Evolutionary conservation across 2,329 filamentous ascomycete genomes (phyloP).

Genomic region (Pseudopithomyces chartarum): DNA sequence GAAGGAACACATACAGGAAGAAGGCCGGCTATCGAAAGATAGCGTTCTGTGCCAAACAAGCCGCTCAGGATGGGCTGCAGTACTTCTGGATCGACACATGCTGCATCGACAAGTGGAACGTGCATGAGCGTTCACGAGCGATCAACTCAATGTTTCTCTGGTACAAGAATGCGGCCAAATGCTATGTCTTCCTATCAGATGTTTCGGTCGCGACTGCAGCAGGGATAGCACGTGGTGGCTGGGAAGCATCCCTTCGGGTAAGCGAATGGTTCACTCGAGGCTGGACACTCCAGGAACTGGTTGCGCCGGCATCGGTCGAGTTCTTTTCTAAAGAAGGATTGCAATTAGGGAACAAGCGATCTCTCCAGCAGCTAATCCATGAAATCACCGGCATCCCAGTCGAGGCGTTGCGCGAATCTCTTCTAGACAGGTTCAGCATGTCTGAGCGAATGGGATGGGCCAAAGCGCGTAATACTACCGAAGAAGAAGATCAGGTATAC

Average conservation of each 20-base stretch:
- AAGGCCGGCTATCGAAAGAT: constrained; percentile 21
- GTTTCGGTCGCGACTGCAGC: constrained; percentile 13
- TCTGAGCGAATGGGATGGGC: constrained; percentile 25
- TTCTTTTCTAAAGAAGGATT: constrained; percentile 16
- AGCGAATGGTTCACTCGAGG: too few species aligned
- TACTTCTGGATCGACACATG: constrained; percentile 16
- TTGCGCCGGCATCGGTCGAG: constrained; percentile 14
- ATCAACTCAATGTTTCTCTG: constrained; percentile 16
- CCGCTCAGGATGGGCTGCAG: constrained; percentile 21
- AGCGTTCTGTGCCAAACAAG: constrained; percentile 23
- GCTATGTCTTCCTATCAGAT: constrained; percentile 26
- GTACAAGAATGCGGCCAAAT: constrained; percentile 22
- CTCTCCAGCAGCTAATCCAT: constrained; percentile 14
- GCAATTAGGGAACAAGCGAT: constrained; percentile 13
- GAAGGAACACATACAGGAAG: not conserved
- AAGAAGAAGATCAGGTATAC: constrained; percentile 29
- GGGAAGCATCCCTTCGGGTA: constrained; percentile 19
- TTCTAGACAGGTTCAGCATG: constrained; percentile 21
- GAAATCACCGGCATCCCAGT: constrained; percentile 21
- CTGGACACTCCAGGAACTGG: too few species aligned
- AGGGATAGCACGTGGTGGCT: constrained; percentile 3
- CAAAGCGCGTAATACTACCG: constrained; percentile 21
- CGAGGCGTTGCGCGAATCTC: constrained; percentile 15
- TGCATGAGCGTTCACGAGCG: constrained; percentile 13
- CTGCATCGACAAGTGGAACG: constrained; percentile 18